A percentile compares a stretch with the other conserved stretches of the same genome.
These are phyloP conservation scores for Exophiala calicioides DNA, from an alignment of 2,329 filamentous ascomycete genomes.

Conservation along the genomic window DNA sequence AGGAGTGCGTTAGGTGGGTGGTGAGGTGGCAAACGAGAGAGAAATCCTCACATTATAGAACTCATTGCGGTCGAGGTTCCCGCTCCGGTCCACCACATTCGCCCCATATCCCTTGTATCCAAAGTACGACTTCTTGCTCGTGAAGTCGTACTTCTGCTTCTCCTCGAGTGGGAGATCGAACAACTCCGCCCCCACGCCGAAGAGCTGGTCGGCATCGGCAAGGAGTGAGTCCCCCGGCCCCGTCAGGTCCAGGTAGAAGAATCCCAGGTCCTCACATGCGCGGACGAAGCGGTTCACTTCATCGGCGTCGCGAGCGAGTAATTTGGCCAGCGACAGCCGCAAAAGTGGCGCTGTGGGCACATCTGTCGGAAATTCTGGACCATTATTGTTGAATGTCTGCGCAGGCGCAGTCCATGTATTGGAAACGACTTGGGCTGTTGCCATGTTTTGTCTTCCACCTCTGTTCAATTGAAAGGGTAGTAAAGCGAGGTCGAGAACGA, in stretches of 20 bases:
- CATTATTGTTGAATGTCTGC: constrained; percentile 23
- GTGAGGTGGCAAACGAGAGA: constrained; percentile 1
- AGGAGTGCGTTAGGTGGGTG: constrained; percentile 12
- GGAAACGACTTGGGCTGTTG: constrained; percentile 15
- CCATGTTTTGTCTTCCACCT: no score
- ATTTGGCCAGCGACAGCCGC: constrained; percentile 42
- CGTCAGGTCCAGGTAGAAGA: constrained; percentile 58
- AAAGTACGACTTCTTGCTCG: constrained; percentile 52
- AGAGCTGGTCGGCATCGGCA: constrained; percentile 47
- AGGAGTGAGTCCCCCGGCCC: constrained; percentile 45
- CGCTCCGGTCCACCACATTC: constrained; percentile 49
- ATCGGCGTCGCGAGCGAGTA: constrained; percentile 38
- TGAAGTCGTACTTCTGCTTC: constrained; percentile 58
- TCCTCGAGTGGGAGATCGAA: constrained; percentile 54
- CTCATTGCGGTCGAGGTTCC: constrained; percentile 55
- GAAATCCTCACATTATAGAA: constrained; percentile 59
- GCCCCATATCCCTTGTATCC: constrained; percentile 55
- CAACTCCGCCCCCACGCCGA: constrained; percentile 47
- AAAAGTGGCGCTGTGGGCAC: constrained; percentile 48
- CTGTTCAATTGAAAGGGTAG: no score
- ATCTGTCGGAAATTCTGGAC: constrained; percentile 46
- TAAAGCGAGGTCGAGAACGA: no score
- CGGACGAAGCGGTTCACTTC: constrained; percentile 41
- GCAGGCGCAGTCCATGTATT: constrained; percentile 23
- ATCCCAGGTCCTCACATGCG: constrained; percentile 53